Evolutionary conservation across 2,329 filamentous ascomycete species (phyloP), one percentile per base, ranked within the genome.

Genomic region (Phialocephala sp.): DNA sequence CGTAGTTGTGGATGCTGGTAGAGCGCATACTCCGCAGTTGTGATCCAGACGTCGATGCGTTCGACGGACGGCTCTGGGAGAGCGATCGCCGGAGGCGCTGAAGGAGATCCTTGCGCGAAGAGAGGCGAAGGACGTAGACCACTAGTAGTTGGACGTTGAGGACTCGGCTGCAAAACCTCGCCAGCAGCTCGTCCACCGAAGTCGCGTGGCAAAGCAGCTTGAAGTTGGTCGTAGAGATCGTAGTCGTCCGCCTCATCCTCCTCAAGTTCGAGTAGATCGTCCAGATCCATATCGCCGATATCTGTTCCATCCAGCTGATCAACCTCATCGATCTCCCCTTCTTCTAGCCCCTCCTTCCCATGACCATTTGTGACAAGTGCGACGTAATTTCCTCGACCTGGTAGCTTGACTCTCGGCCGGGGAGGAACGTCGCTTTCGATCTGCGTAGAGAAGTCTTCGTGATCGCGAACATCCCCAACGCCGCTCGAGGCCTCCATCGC

Each of bases 261-360:
- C 24, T 54, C 50, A 22, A 54, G 32, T 14, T 54, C 24, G 12
- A 54, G 18, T 18, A 54, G n/a, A 8, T 54, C 24, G 6, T 54
- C 50, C 50, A 54, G 14, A 15, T 54, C 50, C 22, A 54, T n/a
- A 4, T 54, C 50, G 4, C 24, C 50, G 8, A 54, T 14, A 18
- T 54, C 50, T 1, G 50, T 32, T 14, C 27, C 50, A 12, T 54
- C 50, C 8, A 54, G 14, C 18, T 27, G 50, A 54, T 15, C 22
- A 27, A 35, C 50, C 5, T 54, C 50, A 12, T 54, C 50, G 24
- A 54, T 54, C 50, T 54, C 50, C 6, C 50, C 50, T 11, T 54
- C 50, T 22, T 54, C 50, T n/a, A 54, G n/a, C 6, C 18, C 22
- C 8, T 35, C 50, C 24, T 54, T 18, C 32, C 50, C 4, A 18